Percentiles rank a stretch among this genome's conserved stretches.
Conservation (phyloP, 1,284 basidiomycete species). For the Chalciporus sp. region DNA sequence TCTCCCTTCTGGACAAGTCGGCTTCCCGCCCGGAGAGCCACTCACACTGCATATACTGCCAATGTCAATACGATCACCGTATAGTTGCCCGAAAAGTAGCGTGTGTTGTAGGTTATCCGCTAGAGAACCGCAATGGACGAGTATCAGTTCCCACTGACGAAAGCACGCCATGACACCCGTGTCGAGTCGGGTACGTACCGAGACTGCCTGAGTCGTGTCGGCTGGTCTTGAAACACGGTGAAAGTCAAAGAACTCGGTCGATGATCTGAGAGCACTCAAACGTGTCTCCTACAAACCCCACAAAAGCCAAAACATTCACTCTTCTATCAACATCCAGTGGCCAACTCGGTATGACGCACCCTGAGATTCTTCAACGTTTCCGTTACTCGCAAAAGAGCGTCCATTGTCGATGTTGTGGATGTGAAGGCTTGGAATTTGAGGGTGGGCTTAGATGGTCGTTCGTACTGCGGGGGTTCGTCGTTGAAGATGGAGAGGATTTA, state of each 20-base stretch:
- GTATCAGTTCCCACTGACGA: no score
- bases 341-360: conserved; percentile 44
- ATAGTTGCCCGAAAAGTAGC: conserved; percentile 94
- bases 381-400: conserved; percentile 59
- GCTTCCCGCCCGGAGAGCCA: background rate
- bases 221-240: conserved; percentile 84
- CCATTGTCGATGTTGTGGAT: conserved; percentile 45
- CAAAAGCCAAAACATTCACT: background rate
- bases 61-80: conserved; percentile 80
- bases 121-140: conserved; percentile 29
- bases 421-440: background rate
- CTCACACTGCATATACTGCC: conserved; percentile 89
- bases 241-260: conserved; percentile 87
- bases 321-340: background rate
- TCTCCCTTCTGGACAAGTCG: no score
- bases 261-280: conserved; percentile 79
- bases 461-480: background rate
- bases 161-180: background rate
- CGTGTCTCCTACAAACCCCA: conserved; percentile 66
- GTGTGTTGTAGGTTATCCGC: conserved; percentile 95
- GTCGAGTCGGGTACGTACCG: conserved; percentile 45
- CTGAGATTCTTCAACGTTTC: conserved; percentile 75
- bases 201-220: conserved; percentile 70
- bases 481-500: background rate
- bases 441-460: background rate